Evolutionary conservation across 768 basidiomycete species (phyloP).

Genomic region (Phylloporus scabripes): DNA sequence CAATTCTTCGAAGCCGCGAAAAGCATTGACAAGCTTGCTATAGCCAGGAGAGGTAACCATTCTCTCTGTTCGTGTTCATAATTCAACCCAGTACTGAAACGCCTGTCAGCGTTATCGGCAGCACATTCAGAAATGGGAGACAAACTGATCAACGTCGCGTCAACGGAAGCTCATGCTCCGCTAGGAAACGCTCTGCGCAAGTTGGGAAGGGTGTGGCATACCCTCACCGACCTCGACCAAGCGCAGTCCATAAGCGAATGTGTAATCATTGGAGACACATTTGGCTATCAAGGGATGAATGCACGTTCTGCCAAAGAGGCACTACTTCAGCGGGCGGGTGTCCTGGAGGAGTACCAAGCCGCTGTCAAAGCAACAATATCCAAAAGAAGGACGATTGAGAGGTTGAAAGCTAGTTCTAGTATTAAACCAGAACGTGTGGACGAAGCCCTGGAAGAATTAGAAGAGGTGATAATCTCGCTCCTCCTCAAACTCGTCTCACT

Average conservation of each 20-base stretch:
- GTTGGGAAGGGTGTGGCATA: conserved; percentile 83
- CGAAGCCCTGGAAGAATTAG: conserved; percentile 87
- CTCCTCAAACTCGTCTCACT: conserved; percentile 2
- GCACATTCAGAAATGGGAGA: conserved; percentile 91
- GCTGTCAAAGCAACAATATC: conserved; percentile 92
- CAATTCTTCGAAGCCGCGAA: conserved; percentile 92
- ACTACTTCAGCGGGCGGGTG: conserved; percentile 78
- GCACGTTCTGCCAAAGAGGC: conserved; percentile 97
- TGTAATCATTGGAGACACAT: conserved; percentile 90
- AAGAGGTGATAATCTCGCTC: conserved; percentile 56
- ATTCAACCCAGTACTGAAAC: conserved; percentile 1
- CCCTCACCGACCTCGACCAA: conserved; percentile 80
- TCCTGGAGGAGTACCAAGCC: conserved; percentile 90
- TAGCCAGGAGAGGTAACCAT: conserved; percentile 66
- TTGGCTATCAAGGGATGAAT: conserved; percentile 95
- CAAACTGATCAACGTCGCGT: conserved; percentile 82
- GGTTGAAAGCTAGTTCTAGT: conserved; percentile 78
- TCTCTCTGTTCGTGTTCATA: background rate
- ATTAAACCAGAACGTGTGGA: conserved; percentile 84
- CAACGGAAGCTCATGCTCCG: conserved; percentile 82
- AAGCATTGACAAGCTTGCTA: conserved; percentile 80
- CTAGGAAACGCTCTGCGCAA: conserved; percentile 81
- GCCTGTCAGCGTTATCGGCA: conserved; percentile 58
- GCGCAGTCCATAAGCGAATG: conserved; percentile 93
- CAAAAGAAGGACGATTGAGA: conserved; percentile 87